phyloP scores from a whole-genome alignment of 2,329 filamentous ascomycete genomes.

The Pyrenochaeta sp. region DNA sequence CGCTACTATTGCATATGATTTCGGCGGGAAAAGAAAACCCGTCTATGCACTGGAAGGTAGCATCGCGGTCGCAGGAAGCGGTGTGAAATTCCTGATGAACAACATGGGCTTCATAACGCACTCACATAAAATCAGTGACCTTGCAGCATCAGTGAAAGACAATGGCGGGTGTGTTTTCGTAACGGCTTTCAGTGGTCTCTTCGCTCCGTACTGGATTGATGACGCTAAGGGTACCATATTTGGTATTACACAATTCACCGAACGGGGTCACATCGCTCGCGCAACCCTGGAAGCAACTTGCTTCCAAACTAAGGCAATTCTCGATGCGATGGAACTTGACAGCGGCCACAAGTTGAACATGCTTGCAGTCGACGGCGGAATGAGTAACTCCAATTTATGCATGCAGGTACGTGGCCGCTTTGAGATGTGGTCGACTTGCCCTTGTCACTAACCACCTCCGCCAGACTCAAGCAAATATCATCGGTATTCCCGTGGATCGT shows the following conservation, averaged over 20 bases:
- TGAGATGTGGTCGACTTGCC: background rate
- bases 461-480: constrained; percentile 82
- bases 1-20: constrained; percentile 87
- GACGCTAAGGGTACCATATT: constrained; percentile 87
- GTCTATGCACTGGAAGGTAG: constrained; percentile 86
- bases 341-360: constrained; percentile 77
- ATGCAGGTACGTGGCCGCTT: constrained; percentile 68
- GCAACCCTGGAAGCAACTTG: constrained; percentile 91
- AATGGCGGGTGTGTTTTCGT: constrained; percentile 87
- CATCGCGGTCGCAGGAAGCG: constrained; percentile 82
- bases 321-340: constrained; percentile 90
- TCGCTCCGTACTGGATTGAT: constrained; percentile 95
- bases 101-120: constrained; percentile 70
- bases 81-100: constrained; percentile 74
- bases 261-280: constrained; percentile 85
- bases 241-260: constrained; percentile 84
- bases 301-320: constrained; percentile 90
- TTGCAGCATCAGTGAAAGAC: constrained; percentile 72
- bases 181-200: constrained; percentile 89
- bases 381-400: constrained; percentile 86
- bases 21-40: constrained; percentile 71
- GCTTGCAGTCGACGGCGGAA: constrained; percentile 86
- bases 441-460: constrained; percentile 22
- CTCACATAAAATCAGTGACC: constrained; percentile 69
- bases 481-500: constrained; percentile 81